Conservation (phyloP, 495 filamentous ascomycete species). For the Aspergillus hancockii region DNA sequence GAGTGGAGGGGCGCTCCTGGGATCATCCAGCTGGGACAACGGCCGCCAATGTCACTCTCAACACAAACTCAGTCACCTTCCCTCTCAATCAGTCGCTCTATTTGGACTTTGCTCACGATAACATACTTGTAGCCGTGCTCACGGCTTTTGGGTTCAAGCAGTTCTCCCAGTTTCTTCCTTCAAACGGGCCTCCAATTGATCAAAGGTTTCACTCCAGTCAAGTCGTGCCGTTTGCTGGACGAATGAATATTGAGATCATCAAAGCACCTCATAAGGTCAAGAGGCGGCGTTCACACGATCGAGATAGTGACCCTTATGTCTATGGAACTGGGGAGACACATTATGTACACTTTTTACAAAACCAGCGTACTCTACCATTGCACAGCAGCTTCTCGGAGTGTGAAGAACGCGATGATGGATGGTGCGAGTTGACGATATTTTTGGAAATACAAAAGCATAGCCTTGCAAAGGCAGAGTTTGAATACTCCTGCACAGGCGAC, state of each 20-base stretch:
- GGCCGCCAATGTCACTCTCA: slow-evolving; percentile 50
- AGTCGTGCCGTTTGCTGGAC: slow-evolving; percentile 59
- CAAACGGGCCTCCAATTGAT: slow-evolving; percentile 40
- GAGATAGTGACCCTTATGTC: slow-evolving; percentile 14
- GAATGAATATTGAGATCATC: slow-evolving; percentile 67
- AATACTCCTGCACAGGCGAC: slow-evolving; percentile 49
- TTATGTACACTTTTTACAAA: slow-evolving; percentile 66
- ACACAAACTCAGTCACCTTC: slow-evolving; percentile 47
- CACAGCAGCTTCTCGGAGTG: slow-evolving; percentile 58
- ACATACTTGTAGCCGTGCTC: slow-evolving; percentile 35
- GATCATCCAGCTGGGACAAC: slow-evolving; percentile 39
- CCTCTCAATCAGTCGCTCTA: slow-evolving; percentile 50
- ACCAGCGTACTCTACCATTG: slow-evolving; percentile 64
- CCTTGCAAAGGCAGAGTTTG: slow-evolving; percentile 47
- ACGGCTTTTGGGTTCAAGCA: slow-evolving; percentile 55
- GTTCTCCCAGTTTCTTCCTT: slow-evolving; percentile 46
- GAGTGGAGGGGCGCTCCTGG: slow-evolving; percentile 52
- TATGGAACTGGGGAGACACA: slow-evolving; percentile 37
- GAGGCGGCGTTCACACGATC: slow-evolving; percentile 33
- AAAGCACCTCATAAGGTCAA: slow-evolving; percentile 52
- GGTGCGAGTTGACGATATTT: slow-evolving; percentile 63
- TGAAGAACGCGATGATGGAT: slow-evolving; percentile 58
- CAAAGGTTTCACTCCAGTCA: slow-evolving; percentile 56
- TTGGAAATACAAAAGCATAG: slow-evolving; percentile 48
- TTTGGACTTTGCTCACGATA: slow-evolving; percentile 38